phyloP scores from a whole-genome alignment of 352 stramenopile species.

The Hyaloperonospora arabidopsidis region DNA sequence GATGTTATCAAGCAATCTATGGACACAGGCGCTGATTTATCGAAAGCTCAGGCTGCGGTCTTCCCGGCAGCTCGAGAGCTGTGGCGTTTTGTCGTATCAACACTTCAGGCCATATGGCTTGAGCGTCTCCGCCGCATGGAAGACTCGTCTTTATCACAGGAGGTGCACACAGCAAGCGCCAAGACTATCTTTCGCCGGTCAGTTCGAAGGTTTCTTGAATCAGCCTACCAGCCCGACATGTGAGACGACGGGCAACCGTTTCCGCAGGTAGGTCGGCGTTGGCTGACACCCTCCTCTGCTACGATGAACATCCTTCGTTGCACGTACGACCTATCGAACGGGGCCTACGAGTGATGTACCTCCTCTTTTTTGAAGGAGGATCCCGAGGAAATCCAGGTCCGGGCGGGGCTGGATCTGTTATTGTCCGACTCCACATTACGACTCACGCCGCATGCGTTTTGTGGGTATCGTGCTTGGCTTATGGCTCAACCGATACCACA shows the following conservation, averaged over 20 bases:
- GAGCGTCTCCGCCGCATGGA: no score
- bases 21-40: not conserved
- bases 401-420: not conserved
- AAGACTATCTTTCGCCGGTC: not conserved
- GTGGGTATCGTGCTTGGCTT: not conserved
- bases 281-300: not conserved
- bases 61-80: not conserved
- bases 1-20: not conserved
- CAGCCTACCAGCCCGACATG: not conserved
- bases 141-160: no score
- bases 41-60: not conserved
- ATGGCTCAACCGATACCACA: no score
- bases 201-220: not conserved
- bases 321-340: no score
- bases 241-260: not conserved
- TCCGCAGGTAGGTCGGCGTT: not conserved
- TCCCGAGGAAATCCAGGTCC: not conserved
- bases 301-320: not conserved
- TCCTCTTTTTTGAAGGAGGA: not conserved
- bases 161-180: no score
- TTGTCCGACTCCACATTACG: no score
- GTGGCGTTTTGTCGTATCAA: no score
- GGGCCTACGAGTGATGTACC: no score
- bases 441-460: not conserved
- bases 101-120: no score